Percentiles rank a stretch among this genome's conserved stretches.
Evolutionary conservation across 305 asterid species (phyloP).

Genomic region (Andrographis paniculata): DNA sequence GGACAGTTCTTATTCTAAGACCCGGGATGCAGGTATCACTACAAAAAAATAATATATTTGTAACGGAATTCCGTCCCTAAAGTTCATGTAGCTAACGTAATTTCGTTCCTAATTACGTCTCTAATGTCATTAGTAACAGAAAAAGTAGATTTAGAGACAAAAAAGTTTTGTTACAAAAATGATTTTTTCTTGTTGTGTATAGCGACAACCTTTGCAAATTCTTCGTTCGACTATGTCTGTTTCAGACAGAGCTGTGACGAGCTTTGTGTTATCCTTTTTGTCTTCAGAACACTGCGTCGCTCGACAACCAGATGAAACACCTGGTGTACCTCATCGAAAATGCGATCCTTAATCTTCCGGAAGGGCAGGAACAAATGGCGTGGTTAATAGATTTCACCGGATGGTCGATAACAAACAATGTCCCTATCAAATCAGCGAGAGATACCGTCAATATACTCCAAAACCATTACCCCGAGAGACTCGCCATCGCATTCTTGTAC

Average conservation of each 20-base stretch:
- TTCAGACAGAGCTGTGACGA: neutral
- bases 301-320: slow-evolving; percentile 82
- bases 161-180: too few species aligned
- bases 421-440: slow-evolving; percentile 77
- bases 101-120: too few species aligned
- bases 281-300: slow-evolving; percentile 63
- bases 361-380: slow-evolving; percentile 90
- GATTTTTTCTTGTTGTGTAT: too few species aligned
- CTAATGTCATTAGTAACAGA: too few species aligned
- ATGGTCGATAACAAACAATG: slow-evolving; percentile 71
- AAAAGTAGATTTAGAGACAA: too few species aligned
- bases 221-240: neutral
- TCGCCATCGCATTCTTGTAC: slow-evolving; percentile 70
- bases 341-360: slow-evolving; percentile 88
- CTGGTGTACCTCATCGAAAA: slow-evolving; percentile 84
- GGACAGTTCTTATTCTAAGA: slow-evolving; percentile 84
- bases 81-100: too few species aligned
- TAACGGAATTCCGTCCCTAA: too few species aligned
- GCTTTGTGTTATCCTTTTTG: neutral
- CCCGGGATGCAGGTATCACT: slow-evolving; percentile 98
- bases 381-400: slow-evolving; percentile 93
- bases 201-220: neutral
- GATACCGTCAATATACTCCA: slow-evolving; percentile 68
- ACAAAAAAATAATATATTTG: too few species aligned
- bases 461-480: slow-evolving; percentile 87